phyloP scores from a whole-genome alignment of 2,329 filamentous ascomycete genomes.

The Fusarium anguioides region DNA sequence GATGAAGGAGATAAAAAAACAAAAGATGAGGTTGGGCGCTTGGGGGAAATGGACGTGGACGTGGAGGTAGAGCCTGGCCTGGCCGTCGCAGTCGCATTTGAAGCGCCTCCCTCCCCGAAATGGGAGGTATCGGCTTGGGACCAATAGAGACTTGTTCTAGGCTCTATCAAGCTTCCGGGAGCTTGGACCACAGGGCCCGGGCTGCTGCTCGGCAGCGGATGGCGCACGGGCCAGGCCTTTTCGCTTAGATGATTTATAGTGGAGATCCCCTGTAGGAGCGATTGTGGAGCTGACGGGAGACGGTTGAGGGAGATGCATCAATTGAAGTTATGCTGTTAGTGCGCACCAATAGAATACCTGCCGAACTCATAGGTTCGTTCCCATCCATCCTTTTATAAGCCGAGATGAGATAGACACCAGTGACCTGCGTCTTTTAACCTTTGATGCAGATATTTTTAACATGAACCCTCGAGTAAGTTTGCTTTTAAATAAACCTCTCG shows the following conservation, averaged over 20 bases:
- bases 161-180: conserved; percentile 45
- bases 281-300: conserved; percentile 9
- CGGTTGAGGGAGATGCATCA: conserved; percentile 38
- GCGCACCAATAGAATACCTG: background rate
- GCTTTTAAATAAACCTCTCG: accelerated
- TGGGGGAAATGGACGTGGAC: conserved; percentile 20
- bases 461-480: conserved; percentile 48
- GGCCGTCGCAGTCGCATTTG: conserved; percentile 45
- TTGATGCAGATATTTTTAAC: background rate
- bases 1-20: conserved; percentile 30
- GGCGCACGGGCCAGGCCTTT: conserved; percentile 29
- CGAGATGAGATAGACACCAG: conserved; percentile 2
- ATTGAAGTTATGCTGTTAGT: conserved; percentile 45
- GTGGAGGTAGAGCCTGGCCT: conserved; percentile 14
- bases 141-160: conserved; percentile 42
- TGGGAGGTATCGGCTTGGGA: conserved; percentile 24
- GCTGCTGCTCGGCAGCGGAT: conserved; percentile 35
- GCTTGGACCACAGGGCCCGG: conserved; percentile 44
- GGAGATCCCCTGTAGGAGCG: conserved; percentile 8
- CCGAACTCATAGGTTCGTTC: conserved; percentile 12
- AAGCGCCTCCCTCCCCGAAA: conserved; percentile 23
- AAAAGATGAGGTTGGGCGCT: conserved; percentile 43
- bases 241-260: conserved; percentile 32
- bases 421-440: background rate
- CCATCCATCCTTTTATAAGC: conserved; percentile 2